These are phyloP conservation scores for Tephrocybe sp. DNA, from an alignment of 768 basidiomycete species.

Conservation along the genomic window DNA sequence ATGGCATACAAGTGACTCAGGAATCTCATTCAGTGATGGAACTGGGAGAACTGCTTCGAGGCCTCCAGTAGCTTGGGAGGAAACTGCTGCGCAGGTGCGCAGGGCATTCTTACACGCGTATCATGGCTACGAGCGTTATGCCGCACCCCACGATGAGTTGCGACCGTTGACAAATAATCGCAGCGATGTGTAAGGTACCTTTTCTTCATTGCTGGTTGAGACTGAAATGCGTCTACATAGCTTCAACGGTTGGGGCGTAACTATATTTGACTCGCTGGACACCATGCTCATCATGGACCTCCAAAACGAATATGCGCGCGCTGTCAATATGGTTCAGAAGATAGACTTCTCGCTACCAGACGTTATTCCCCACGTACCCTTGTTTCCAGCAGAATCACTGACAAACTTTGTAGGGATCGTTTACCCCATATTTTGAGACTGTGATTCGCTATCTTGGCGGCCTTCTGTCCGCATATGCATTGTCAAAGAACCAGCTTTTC, in stretches of 20 bases:
- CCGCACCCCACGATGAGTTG: constrained; percentile 64
- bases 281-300: constrained; percentile 84
- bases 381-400: neutral
- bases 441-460: constrained; percentile 91
- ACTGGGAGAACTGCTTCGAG: constrained; percentile 11
- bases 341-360: constrained; percentile 46
- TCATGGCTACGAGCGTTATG: constrained; percentile 57
- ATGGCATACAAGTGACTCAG: constrained; percentile 5
- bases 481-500: constrained; percentile 61
- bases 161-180: constrained; percentile 44
- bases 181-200: constrained; percentile 46
- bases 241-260: constrained; percentile 81
- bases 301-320: constrained; percentile 63
- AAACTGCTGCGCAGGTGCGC: constrained; percentile 54
- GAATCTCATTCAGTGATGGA: constrained; percentile 3
- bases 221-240: constrained; percentile 29
- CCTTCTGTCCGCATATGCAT: constrained; percentile 76
- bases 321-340: constrained; percentile 49
- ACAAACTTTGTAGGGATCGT: constrained; percentile 21
- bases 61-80: constrained; percentile 42
- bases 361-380: constrained; percentile 29
- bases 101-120: constrained; percentile 68
- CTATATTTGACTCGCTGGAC: constrained; percentile 79
- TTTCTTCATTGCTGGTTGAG: neutral
- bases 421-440: constrained; percentile 74